phyloP scores from a whole-genome alignment of 441 rosid genomes.

The Populus tomentosa region DNA sequence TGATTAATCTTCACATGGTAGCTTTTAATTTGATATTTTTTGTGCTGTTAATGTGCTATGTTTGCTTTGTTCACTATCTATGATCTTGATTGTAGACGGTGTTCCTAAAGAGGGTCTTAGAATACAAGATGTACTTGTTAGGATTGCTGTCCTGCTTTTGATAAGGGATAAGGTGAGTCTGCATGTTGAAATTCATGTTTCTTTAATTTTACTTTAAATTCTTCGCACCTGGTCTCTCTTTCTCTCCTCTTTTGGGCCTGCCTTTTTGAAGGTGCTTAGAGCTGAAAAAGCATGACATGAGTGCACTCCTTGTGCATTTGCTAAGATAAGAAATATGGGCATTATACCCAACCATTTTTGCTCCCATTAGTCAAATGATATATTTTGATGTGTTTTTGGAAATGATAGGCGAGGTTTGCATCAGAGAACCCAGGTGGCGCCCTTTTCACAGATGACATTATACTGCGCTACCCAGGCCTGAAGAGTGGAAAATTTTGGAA shows the following conservation, averaged over 20 bases:
- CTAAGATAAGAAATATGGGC: neutral
- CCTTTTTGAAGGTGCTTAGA: neutral
- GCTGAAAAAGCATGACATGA: neutral
- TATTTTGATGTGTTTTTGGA: slow-evolving; percentile 12
- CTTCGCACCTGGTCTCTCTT: no score
- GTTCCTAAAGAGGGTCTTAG: slow-evolving; percentile 99
- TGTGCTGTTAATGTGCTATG: slow-evolving; percentile 11
- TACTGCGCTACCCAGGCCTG: slow-evolving; percentile 69
- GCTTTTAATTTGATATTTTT: slow-evolving; percentile 1
- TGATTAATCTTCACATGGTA: slow-evolving; percentile 24
- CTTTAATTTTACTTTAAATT: neutral
- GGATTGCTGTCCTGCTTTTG: slow-evolving; percentile 67
- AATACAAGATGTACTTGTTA: slow-evolving; percentile 77
- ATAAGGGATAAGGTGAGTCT: slow-evolving; percentile 70
- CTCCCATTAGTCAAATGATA: neutral
- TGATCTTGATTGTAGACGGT: slow-evolving; percentile 63
- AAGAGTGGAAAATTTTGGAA: slow-evolving; percentile 89
- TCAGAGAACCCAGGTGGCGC: slow-evolving; percentile 50
- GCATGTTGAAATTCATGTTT: neutral
- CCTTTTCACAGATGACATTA: slow-evolving; percentile 61
- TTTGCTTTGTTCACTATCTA: slow-evolving; percentile 12
- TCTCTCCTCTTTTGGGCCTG: neutral
- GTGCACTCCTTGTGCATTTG: neutral
- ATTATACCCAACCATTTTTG: no score
- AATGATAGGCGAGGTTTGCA: slow-evolving; percentile 54